Conservation (phyloP, 306 rosid genomes). For the Corylus heterophylla region DNA sequence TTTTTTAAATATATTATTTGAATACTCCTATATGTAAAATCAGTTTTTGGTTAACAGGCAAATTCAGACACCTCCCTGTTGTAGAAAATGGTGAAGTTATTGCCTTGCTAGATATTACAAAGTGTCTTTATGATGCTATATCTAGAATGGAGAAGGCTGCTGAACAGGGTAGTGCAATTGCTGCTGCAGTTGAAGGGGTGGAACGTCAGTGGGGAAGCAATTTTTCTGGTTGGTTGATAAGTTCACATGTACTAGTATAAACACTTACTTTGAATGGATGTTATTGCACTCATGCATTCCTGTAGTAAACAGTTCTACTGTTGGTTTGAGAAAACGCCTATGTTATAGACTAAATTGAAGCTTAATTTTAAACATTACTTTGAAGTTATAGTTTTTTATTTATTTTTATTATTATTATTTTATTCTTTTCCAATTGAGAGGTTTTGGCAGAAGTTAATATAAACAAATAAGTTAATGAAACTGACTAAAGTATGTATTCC, state of each 20-base stretch:
- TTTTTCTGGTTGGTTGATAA: slow-evolving; percentile 55
- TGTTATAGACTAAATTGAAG: not conserved
- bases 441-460: not conserved
- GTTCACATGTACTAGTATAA: slow-evolving; percentile 11
- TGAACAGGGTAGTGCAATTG: slow-evolving; percentile 88
- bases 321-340: not conserved
- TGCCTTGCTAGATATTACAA: slow-evolving; percentile 89
- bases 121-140: slow-evolving; percentile 95
- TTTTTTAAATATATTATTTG: slow-evolving; percentile 4
- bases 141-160: slow-evolving; percentile 92
- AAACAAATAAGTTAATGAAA: not conserved
- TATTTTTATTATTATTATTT: not conserved
- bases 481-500: not conserved
- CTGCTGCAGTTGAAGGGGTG: slow-evolving; percentile 88
- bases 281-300: slow-evolving; percentile 4
- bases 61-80: slow-evolving; percentile 97
- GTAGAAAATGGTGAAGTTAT: slow-evolving; percentile 96
- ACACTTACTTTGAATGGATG: slow-evolving; percentile 20
- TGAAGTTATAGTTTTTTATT: not conserved
- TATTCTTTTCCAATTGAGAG: not conserved
- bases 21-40: slow-evolving; percentile 10
- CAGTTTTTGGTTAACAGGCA: slow-evolving; percentile 54
- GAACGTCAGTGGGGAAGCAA: slow-evolving; percentile 81
- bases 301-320: not conserved
- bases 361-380: not conserved